Conservation (phyloP, 257 asterid species). For the Solanum dulcamara region DNA sequence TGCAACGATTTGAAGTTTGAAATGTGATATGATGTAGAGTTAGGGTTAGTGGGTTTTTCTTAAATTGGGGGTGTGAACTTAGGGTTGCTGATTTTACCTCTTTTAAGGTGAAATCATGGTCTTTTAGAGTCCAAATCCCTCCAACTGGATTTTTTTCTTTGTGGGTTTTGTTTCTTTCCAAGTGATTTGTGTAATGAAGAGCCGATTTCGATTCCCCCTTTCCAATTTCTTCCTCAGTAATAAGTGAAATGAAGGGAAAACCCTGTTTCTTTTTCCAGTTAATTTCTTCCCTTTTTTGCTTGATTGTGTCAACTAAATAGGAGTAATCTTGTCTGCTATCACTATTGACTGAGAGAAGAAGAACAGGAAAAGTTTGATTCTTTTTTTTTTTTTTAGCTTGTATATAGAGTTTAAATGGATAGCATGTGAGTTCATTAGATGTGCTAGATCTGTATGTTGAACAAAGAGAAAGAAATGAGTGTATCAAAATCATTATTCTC, state of each 20-base stretch:
- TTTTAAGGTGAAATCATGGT: not conserved
- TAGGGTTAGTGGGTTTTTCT: not conserved
- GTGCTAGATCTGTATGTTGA: conserved; percentile 21
- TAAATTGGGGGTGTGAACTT: not conserved
- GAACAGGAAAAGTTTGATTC: not conserved
- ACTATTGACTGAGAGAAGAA: not conserved
- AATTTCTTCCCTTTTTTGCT: not conserved
- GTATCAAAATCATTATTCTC: conserved; percentile 34
- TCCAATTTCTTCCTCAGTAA: not conserved
- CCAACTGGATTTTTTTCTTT: not conserved
- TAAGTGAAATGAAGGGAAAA: not conserved
- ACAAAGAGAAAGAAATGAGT: conserved; percentile 9
- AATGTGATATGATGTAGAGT: not conserved
- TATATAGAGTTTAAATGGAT: conserved; percentile 19
- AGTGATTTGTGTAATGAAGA: not conserved
- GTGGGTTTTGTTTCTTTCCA: not conserved
- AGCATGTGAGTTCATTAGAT: conserved; percentile 21
- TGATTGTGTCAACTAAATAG: not conserved
- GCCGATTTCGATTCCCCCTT: not conserved
- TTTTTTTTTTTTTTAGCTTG: not conserved
- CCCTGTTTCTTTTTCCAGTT: not conserved
- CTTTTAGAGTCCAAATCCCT: not conserved
- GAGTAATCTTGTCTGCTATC: not conserved
- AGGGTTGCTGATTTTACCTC: not conserved
- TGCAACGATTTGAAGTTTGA: conserved; percentile 6